Conservation (phyloP, 495 filamentous ascomycete genomes). For the Collariella sp. region DNA sequence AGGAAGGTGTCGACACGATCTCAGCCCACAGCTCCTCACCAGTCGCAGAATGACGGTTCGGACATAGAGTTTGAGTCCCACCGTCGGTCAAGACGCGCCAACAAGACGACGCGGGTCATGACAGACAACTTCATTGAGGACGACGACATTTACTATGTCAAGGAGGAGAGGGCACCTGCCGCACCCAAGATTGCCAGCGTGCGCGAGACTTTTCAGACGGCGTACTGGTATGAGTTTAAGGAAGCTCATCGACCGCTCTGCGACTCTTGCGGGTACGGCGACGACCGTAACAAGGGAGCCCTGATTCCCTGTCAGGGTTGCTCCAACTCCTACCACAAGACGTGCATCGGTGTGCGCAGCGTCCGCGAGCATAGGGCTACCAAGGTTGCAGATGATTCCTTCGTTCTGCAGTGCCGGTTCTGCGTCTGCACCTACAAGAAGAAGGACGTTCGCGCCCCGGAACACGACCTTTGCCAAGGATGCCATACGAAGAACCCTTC, state of each 20-base stretch:
- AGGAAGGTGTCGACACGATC: neutral
- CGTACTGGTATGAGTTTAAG: slow-evolving; percentile 51
- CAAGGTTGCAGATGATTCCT: slow-evolving; percentile 68
- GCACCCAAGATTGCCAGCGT: slow-evolving; percentile 50
- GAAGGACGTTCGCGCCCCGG: slow-evolving; percentile 61
- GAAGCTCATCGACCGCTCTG: slow-evolving; percentile 60
- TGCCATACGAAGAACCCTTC: slow-evolving; percentile 56
- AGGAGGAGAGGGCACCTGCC: slow-evolving; percentile 47
- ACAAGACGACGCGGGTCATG: slow-evolving; percentile 47
- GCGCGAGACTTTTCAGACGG: slow-evolving; percentile 57
- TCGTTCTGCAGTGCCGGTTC: slow-evolving; percentile 82
- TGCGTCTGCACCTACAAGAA: slow-evolving; percentile 60
- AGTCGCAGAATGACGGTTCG: slow-evolving; percentile 20
- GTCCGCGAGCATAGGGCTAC: slow-evolving; percentile 83
- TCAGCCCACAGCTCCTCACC: neutral
- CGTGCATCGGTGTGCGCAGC: slow-evolving; percentile 66
- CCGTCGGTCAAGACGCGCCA: slow-evolving; percentile 46
- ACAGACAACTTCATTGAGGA: slow-evolving; percentile 49
- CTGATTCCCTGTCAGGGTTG: slow-evolving; percentile 90
- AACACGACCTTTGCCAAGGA: slow-evolving; percentile 57
- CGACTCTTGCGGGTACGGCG: slow-evolving; percentile 56
- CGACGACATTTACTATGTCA: slow-evolving; percentile 45
- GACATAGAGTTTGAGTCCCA: slow-evolving; percentile 41
- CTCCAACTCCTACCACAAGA: slow-evolving; percentile 68
- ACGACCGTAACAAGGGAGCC: slow-evolving; percentile 47